Evolutionary conservation across 2,329 filamentous ascomycete species (phyloP).

Genomic region (Claviceps quebecensis): DNA sequence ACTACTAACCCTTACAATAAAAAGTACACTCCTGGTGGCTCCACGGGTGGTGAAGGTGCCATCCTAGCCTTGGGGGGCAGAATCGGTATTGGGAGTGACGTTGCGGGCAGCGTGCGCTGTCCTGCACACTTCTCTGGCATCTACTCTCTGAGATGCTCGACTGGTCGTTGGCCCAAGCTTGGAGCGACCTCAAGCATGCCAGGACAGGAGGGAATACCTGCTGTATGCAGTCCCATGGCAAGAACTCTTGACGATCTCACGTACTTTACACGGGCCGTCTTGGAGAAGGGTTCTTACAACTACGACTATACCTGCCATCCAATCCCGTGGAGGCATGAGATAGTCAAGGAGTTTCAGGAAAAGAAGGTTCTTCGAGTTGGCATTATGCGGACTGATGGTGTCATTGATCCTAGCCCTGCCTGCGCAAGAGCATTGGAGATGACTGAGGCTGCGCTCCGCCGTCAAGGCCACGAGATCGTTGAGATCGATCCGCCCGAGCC

Average conservation of each 20-base stretch:
- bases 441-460: slow-evolving; percentile 52
- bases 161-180: slow-evolving; percentile 77
- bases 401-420: slow-evolving; percentile 76
- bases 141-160: slow-evolving; percentile 76
- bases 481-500: slow-evolving; percentile 51
- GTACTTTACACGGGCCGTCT: slow-evolving; percentile 69
- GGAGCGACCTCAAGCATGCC: slow-evolving; percentile 80
- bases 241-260: slow-evolving; percentile 67
- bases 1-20: slow-evolving; percentile 70
- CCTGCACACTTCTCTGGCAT: slow-evolving; percentile 85
- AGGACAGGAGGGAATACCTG: slow-evolving; percentile 79
- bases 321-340: slow-evolving; percentile 57
- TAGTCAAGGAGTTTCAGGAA: slow-evolving; percentile 43
- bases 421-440: slow-evolving; percentile 63
- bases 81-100: slow-evolving; percentile 83
- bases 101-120: slow-evolving; percentile 74
- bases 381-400: slow-evolving; percentile 63
- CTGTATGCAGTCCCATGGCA: slow-evolving; percentile 87
- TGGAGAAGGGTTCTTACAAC: slow-evolving; percentile 75
- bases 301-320: slow-evolving; percentile 81
- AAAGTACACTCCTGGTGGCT: slow-evolving; percentile 79
- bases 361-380: slow-evolving; percentile 58
- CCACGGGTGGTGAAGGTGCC: slow-evolving; percentile 74
- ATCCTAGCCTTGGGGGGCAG: slow-evolving; percentile 69
- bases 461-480: slow-evolving; percentile 62